These are phyloP conservation scores for Tylopilus rubrobrunneus DNA, from an alignment of 768 basidiomycete species.

Conservation along the genomic window DNA sequence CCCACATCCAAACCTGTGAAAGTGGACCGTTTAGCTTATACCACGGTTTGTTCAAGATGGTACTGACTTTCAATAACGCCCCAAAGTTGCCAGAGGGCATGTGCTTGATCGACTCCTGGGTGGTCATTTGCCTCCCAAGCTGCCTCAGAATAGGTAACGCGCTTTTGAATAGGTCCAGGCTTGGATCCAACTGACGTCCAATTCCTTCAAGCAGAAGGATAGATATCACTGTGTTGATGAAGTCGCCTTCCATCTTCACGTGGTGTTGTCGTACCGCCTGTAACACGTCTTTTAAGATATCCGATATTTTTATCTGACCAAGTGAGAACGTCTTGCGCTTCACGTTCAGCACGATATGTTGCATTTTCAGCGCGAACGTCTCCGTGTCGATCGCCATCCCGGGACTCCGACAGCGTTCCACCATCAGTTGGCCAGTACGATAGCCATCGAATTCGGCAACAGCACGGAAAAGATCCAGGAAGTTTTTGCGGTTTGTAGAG, in stretches of 20 bases:
- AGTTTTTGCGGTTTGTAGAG: slow-evolving; percentile 80
- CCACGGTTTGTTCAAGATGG: neutral
- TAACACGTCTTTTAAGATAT: slow-evolving; percentile 87
- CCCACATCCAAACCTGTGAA: slow-evolving; percentile 81
- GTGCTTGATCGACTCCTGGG: slow-evolving; percentile 56
- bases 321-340: slow-evolving; percentile 97
- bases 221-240: slow-evolving; percentile 96
- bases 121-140: slow-evolving; percentile 88
- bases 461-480: slow-evolving; percentile 94
- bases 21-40: neutral
- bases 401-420: slow-evolving; percentile 89
- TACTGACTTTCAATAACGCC: slow-evolving; percentile 79
- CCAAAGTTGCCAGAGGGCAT: slow-evolving; percentile 72
- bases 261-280: slow-evolving; percentile 85
- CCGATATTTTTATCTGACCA: slow-evolving; percentile 94
- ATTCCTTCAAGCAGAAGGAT: slow-evolving; percentile 94
- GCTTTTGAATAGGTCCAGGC: slow-evolving; percentile 91
- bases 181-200: slow-evolving; percentile 88
- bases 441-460: slow-evolving; percentile 98
- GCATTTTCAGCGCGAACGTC: slow-evolving; percentile 97
- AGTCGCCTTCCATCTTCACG: slow-evolving; percentile 98
- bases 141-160: slow-evolving; percentile 91
- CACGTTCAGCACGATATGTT: slow-evolving; percentile 88
- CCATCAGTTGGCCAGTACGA: slow-evolving; percentile 91
- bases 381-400: slow-evolving; percentile 88